Base-by-base conservation (phyloP, 2,329 filamentous ascomycete genomes). In the Neonectria faginata region DNA sequence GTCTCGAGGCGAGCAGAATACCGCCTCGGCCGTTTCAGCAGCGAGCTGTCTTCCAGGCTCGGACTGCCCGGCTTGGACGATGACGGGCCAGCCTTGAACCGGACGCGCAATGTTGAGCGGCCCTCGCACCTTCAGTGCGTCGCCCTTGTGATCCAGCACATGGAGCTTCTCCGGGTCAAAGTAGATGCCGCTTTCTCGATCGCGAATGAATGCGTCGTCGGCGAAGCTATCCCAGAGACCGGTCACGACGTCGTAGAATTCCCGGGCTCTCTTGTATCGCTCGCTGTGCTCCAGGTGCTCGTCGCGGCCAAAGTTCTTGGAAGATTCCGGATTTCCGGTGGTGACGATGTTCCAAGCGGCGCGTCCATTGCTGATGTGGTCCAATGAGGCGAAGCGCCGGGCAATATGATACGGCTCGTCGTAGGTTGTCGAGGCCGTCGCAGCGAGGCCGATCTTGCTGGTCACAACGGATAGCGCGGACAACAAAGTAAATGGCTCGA, bases 341-440 rank as follows among this genome's bases (percentile, higher is more conserved):
- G 84, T 86, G 8, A 86, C 84, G 44, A 86, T 84, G 65, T 86
- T 86, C 84, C 84, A 87, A 0, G 80, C 85, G 1, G 85, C 80
- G 2, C 85, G 79, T 0, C 85, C 84, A 36, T 79, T 76, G 51
- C 79, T 84, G 5, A 87, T 73, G 62, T 87, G 84, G 61, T 87
- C 85, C 3, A 87, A 76, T 0, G 83, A 85, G 1, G 84, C 85
- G 58, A 87, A 85, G 2, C 84, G 82, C 2, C 85, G 79, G 1
- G 85, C 85, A 9, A 86, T 79, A 53, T 86, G 84, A 50, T 86
- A 86, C 5, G 85, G 84, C 54, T 84, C 79, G 22, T 87, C 84
- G 57, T 86, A 86, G 0, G 85, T 87, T 0, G 84, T 86, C 0
- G 83, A 85, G 0, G 84, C 85, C 0, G 85, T 87, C 1, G 85